Evolutionary conservation across 2,329 filamentous ascomycete species (phyloP).

Genomic region (Metarhizium album): DNA sequence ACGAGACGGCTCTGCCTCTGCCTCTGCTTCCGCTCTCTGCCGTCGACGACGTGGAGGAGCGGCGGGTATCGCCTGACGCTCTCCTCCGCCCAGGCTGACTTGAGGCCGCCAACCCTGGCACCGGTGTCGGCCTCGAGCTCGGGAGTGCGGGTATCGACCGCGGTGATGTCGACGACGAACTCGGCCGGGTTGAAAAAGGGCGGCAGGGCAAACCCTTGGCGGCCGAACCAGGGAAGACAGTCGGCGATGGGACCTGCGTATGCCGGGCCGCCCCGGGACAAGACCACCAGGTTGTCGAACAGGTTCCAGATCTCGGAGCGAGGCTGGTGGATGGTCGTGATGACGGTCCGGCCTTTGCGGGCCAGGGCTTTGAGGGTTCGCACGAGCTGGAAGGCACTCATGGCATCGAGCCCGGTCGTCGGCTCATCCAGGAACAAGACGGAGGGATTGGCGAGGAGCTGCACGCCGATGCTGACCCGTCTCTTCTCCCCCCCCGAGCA

Average conservation of each 20-base stretch:
- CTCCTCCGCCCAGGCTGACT: constrained; percentile 44
- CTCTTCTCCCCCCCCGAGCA: constrained; percentile 74
- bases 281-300: constrained; percentile 60
- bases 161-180: constrained; percentile 63
- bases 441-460: constrained; percentile 68
- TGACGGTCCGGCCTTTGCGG: constrained; percentile 56
- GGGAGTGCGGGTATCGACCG: constrained; percentile 59
- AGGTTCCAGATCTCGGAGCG: constrained; percentile 71
- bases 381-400: constrained; percentile 64
- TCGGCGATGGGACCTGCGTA: constrained; percentile 51
- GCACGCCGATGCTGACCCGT: constrained; percentile 65
- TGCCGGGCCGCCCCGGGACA: constrained; percentile 56
- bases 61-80: constrained; percentile 18
- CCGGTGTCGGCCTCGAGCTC: constrained; percentile 52
- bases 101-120: constrained; percentile 50
- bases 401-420: constrained; percentile 67
- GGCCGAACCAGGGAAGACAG: constrained; percentile 54
- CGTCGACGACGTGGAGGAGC: constrained; percentile 7
- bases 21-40: constrained; percentile 9
- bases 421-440: constrained; percentile 71
- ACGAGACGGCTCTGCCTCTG: constrained; percentile 13
- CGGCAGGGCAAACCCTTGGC: constrained; percentile 49
- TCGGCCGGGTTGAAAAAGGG: constrained; percentile 71
- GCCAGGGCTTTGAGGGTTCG: constrained; percentile 59
- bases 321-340: constrained; percentile 68